phyloP scores from a whole-genome alignment of 805 yeast genomes.

The Kluyveromyces starmeri region DNA sequence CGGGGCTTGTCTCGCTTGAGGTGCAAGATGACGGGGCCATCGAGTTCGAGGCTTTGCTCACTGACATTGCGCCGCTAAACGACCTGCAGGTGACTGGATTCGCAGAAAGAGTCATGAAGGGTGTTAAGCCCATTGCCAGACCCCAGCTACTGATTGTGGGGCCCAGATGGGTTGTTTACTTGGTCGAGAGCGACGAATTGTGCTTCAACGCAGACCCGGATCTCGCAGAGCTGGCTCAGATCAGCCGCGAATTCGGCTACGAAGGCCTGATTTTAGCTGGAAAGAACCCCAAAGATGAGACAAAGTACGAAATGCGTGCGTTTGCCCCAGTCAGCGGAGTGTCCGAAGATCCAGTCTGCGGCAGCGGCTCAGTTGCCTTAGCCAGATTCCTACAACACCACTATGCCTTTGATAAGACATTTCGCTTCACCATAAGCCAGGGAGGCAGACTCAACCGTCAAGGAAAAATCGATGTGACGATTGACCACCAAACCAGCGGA shows the following conservation, averaged over 20 bases:
- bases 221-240: conserved; percentile 14
- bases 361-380: conserved; percentile 37
- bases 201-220: conserved; percentile 32
- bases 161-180: conserved; percentile 37
- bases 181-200: conserved; percentile 26
- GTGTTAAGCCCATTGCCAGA: conserved; percentile 8
- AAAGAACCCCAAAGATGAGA: conserved; percentile 16
- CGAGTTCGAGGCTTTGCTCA: conserved; percentile 23
- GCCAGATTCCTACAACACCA: conserved; percentile 23
- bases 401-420: conserved; percentile 14
- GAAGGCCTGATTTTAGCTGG: conserved; percentile 37
- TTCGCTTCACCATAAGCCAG: conserved; percentile 26
- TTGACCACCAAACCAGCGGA: conserved; percentile 12
- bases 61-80: conserved; percentile 13
- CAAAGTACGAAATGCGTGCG: conserved; percentile 36
- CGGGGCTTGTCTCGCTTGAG: conserved; percentile 34
- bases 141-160: conserved; percentile 35
- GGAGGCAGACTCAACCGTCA: conserved; percentile 34
- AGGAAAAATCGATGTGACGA: conserved; percentile 28
- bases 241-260: conserved; percentile 16
- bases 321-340: conserved; percentile 33
- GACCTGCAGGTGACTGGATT: conserved; percentile 8
- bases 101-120: conserved; percentile 6
- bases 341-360: conserved; percentile 49
- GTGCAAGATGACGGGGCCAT: conserved; percentile 18